Conservation (phyloP, 495 filamentous ascomycete species). For the Podospora didyma region DNA sequence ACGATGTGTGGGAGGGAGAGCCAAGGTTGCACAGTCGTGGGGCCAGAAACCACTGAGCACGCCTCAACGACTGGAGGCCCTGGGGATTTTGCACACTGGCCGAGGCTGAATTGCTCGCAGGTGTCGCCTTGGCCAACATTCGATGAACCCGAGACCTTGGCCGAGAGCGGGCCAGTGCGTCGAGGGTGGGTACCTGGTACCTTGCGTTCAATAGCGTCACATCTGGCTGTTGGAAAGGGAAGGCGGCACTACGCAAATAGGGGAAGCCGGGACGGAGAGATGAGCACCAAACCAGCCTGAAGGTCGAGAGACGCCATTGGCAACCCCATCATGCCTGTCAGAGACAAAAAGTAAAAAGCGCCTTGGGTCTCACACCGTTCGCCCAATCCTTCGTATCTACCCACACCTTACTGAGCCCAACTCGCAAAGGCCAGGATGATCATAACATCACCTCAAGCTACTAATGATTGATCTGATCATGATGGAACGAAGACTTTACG, state of each 20-base stretch:
- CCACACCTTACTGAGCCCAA: no score
- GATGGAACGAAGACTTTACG: no score
- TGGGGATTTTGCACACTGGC: no score
- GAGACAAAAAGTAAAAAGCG: no score
- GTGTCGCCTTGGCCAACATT: not conserved
- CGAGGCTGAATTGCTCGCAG: not conserved
- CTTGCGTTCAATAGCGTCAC: slow-evolving; percentile 10
- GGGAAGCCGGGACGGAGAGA: slow-evolving; percentile 14
- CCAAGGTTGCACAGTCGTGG: no score
- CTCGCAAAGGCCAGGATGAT: no score
- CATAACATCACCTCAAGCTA: no score
- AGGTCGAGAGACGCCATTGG: not conserved
- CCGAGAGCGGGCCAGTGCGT: slow-evolving; percentile 11
- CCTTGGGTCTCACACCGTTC: not conserved
- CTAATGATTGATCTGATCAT: no score
- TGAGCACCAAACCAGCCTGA: not conserved
- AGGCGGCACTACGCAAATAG: slow-evolving; percentile 13
- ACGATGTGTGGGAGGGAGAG: not conserved
- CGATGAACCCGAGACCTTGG: slow-evolving; percentile 15
- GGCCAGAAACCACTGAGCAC: not conserved
- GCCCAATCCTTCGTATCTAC: no score
- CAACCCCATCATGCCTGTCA: not conserved
- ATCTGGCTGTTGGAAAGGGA: slow-evolving; percentile 10
- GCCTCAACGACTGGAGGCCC: no score
- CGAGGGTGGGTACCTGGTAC: slow-evolving; percentile 12